A percentile compares a stretch with the other conserved stretches of the same genome.
Evolutionary conservation across 192 early-diverging fungal species (phyloP).

Genomic region (Pilaira anomala): DNA sequence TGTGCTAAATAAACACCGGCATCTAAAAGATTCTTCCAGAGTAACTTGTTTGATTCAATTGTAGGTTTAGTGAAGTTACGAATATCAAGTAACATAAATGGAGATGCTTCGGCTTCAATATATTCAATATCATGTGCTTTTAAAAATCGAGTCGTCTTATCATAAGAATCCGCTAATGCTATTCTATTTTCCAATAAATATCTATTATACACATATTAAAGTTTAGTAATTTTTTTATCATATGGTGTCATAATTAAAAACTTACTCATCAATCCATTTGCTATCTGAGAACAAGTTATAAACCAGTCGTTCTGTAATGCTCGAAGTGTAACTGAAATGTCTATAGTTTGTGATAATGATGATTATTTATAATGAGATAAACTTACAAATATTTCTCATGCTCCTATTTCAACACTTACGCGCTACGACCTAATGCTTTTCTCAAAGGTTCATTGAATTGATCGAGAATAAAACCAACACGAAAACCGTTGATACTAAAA

Average conservation of each 20-base stretch:
- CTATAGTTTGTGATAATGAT: conserved; percentile 19
- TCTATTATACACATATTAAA: background rate
- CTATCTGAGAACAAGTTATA: conserved; percentile 54
- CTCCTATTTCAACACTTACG: conserved; percentile 31
- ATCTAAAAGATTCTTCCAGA: conserved; percentile 49
- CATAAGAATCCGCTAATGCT: conserved; percentile 53
- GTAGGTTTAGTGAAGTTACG: conserved; percentile 29
- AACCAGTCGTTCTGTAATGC: conserved; percentile 55
- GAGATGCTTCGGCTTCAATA: conserved; percentile 62
- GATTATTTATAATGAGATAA: background rate
- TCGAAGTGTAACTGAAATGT: conserved; percentile 62
- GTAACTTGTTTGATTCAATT: conserved; percentile 43
- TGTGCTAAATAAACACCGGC: conserved; percentile 64
- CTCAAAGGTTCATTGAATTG: conserved; percentile 56
- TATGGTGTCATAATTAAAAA: background rate
- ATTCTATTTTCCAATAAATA: conserved; percentile 60
- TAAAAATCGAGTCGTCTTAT: conserved; percentile 38
- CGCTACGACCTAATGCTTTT: conserved; percentile 33
- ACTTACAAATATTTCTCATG: background rate
- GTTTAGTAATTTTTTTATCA: background rate
- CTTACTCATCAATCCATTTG: conserved; percentile 49
- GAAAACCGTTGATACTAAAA: conserved; percentile 75
- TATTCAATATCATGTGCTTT: conserved; percentile 47
- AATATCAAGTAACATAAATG: conserved; percentile 71
- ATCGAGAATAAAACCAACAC: conserved; percentile 60